These are phyloP conservation scores for Durotheca rogersii DNA, from an alignment of 495 filamentous ascomycete species.

Conservation along the genomic window DNA sequence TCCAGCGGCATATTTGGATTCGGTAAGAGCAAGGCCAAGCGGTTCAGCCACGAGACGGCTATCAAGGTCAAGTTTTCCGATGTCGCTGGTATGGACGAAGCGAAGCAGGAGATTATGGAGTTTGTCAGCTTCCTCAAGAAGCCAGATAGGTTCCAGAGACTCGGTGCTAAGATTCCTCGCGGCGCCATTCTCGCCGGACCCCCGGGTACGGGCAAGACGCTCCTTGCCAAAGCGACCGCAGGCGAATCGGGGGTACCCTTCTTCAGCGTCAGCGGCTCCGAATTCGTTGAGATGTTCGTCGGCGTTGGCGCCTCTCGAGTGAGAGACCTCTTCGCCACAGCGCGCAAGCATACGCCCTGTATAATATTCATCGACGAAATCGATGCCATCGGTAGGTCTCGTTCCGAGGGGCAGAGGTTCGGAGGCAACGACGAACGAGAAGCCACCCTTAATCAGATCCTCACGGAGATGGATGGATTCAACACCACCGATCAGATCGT, in stretches of 20 bases:
- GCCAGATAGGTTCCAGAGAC: constrained; percentile 83
- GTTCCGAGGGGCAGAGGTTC: constrained; percentile 65
- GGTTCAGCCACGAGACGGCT: constrained; percentile 94
- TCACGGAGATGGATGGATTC: constrained; percentile 99
- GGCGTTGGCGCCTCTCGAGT: constrained; percentile 96
- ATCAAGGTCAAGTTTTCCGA: constrained; percentile 96
- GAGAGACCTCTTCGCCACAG: constrained; percentile 90
- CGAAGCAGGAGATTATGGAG: constrained; percentile 98
- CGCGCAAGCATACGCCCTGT: constrained; percentile 92
- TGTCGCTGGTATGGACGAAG: constrained; percentile 98
- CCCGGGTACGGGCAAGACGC: constrained; percentile 95
- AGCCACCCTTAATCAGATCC: constrained; percentile 93
- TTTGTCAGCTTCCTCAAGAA: constrained; percentile 95
- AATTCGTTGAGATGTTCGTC: constrained; percentile 99
- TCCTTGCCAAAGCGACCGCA: constrained; percentile 95
- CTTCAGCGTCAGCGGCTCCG: constrained; percentile 96
- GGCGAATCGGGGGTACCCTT: constrained; percentile 98
- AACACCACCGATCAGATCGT: constrained; percentile 97
- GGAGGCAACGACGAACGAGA: constrained; percentile 98
- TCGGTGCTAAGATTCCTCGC: constrained; percentile 96
- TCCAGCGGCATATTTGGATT: constrained; percentile 88
- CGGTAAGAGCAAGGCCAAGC: constrained; percentile 90
- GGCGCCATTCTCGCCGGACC: constrained; percentile 95
- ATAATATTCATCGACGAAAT: constrained; percentile 99
- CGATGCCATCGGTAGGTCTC: constrained; percentile 91